These are phyloP conservation scores for Pouteria glomerata DNA, from an alignment of 148 eudicot species.

Conservation along the genomic window DNA sequence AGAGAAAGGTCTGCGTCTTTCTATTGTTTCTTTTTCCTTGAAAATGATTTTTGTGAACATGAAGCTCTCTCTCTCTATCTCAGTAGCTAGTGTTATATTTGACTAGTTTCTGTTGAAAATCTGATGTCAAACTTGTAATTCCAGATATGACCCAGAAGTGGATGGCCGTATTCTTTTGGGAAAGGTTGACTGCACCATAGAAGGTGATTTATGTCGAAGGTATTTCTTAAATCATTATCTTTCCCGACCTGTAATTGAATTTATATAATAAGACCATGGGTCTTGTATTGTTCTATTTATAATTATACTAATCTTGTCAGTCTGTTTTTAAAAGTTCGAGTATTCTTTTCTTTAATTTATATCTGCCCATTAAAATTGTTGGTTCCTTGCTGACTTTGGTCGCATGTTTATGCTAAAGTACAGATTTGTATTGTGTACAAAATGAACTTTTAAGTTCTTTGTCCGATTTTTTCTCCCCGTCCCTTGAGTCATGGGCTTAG, in stretches of 20 bases:
- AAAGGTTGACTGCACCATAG: slow-evolving; percentile 90
- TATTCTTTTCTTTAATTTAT: not conserved
- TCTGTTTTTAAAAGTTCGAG: slow-evolving; percentile 2
- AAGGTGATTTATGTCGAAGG: slow-evolving; percentile 83
- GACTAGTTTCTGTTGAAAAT: slow-evolving; percentile 1
- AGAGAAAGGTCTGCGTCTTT: slow-evolving; percentile 56
- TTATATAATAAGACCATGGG: not conserved
- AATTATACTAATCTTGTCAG: not conserved
- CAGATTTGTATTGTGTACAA: not conserved
- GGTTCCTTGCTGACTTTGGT: not conserved
- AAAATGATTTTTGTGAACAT: not conserved
- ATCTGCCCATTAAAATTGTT: not conserved
- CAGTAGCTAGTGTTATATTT: not conserved
- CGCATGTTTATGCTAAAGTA: not conserved
- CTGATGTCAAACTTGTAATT: slow-evolving; percentile 21
- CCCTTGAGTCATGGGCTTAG: no score
- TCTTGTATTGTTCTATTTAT: not conserved
- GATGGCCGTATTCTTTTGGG: slow-evolving; percentile 95
- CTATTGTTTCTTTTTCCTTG: slow-evolving; percentile 3
- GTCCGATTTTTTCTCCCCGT: no score
- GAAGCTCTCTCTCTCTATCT: not conserved
- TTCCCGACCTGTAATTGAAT: not conserved
- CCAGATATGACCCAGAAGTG: slow-evolving; percentile 78
- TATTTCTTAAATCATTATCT: slow-evolving; percentile 16
- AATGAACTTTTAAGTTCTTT: not conserved